These are phyloP conservation scores for Musa schizocarpa DNA, from an alignment of 176 grass and related monocot species.

Conservation along the genomic window DNA sequence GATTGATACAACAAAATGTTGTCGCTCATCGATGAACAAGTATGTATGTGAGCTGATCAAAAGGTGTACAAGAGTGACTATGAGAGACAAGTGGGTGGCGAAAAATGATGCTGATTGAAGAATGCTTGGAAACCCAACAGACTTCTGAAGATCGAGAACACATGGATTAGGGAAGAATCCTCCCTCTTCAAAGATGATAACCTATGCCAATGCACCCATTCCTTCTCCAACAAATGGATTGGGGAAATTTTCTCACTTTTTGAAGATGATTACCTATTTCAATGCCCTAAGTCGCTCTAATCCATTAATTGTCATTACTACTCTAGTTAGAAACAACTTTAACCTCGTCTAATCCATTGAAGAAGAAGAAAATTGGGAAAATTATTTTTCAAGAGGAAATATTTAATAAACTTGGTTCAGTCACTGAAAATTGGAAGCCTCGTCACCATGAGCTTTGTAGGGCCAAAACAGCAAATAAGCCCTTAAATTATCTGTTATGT, in stretches of 20 bases:
- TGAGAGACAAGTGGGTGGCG: not conserved
- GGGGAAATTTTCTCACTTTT: too few relatives aligned
- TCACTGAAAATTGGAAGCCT: not conserved
- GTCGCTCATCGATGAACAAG: too few relatives aligned
- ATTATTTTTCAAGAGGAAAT: too few relatives aligned
- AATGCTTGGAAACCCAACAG: not conserved
- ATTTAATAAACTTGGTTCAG: not conserved
- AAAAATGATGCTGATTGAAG: not conserved
- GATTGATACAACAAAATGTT: too few relatives aligned
- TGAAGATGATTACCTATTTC: too few relatives aligned
- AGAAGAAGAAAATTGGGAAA: too few relatives aligned
- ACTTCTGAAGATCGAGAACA: not conserved
- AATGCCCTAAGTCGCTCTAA: too few relatives aligned
- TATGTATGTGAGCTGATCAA: too few relatives aligned
- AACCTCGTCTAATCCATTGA: too few relatives aligned
- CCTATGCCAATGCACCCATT: not conserved
- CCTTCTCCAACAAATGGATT: not conserved
- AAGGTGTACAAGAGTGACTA: not conserved
- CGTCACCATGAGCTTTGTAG: not conserved
- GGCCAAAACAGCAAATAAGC: not conserved
- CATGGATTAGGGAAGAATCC: not conserved
- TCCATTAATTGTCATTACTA: too few relatives aligned
- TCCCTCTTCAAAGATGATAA: not conserved
- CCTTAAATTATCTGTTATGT: not conserved
- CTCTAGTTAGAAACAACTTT: too few relatives aligned